Evolutionary conservation across 1,284 basidiomycete species (phyloP), one percentile per base, ranked within the genome.

Genomic region (Leccinum colubrinum): DNA sequence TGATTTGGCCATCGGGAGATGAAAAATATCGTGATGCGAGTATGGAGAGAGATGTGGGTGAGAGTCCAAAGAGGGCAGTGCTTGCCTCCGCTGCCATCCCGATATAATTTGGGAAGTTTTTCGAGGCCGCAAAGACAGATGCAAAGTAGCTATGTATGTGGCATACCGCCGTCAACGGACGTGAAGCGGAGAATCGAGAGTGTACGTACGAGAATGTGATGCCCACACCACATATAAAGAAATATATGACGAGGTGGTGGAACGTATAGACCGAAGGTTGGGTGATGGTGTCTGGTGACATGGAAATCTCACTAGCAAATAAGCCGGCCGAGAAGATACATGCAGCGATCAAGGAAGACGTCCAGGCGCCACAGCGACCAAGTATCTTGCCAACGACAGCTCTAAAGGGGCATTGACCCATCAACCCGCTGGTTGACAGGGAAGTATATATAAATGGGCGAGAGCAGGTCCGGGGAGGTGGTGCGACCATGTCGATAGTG

Each of bases 41-140:
- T 27, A 82, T 64, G n/a, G 90, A 87, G 6, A 92, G 79, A 65
- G 89, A 84, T 25, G 91, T 76, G 0, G 90, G 91, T 0, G 91
- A 93, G 56, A 92, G 80, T 20, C 90, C 89, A 67, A 91, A 91
- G 30, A 91, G 76, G 2, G 88, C 84, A 80, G 86, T 85, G 69
- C 81, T 87, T 6, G 79, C 76, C 4, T 89, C 90, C 0, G 88
- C 83, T 8, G 90, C 85, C 25, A 87, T 72, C 33, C 88, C 88
- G 56, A 84, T 82, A 66, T 86, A 82, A 5, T 77, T 71, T 6
- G 88, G 86, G 65, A 91, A 91, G 27, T 78, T 80, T 73, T 84
- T 86, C 3, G 89, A 86, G 0, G 90, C 88, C n/a, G 88, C 81
- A 71, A 93, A 91, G 27, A 92, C 73, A 6, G 84, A 81, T 0